These are phyloP conservation scores for Cruciata laevipes DNA, from an alignment of 257 asterid species.

Conservation along the genomic window DNA sequence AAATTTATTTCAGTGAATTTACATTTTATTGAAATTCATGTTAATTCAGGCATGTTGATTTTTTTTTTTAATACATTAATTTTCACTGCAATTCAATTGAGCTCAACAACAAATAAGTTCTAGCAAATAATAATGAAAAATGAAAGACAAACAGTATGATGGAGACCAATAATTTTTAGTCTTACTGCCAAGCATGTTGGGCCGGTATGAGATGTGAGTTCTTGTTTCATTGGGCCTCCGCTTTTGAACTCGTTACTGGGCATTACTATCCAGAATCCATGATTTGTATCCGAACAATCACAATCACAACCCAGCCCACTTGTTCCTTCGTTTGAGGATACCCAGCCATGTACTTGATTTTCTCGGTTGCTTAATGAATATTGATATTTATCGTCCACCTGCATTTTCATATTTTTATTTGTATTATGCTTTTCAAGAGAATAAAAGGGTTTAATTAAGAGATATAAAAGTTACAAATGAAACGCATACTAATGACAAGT, in stretches of 20 bases:
- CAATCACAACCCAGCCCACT: not conserved
- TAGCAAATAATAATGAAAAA: too few species aligned
- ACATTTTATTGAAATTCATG: too few species aligned
- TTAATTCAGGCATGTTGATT: too few species aligned
- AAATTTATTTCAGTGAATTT: too few species aligned
- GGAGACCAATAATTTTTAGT: too few species aligned
- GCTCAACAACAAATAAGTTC: too few species aligned
- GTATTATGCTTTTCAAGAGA: too few species aligned
- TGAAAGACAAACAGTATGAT: not conserved
- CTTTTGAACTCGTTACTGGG: slow-evolving; percentile 29
- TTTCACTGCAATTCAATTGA: too few species aligned
- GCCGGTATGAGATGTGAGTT: slow-evolving; percentile 35
- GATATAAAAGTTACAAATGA: too few species aligned
- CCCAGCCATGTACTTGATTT: slow-evolving; percentile 31
- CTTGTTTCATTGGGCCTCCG: slow-evolving; percentile 36
- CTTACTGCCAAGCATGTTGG: slow-evolving; percentile 24
- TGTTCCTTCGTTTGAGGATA: slow-evolving; percentile 7
- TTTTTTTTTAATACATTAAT: too few species aligned
- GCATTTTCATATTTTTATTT: not conserved
- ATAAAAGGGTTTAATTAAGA: too few species aligned
- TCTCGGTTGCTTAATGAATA: slow-evolving; percentile 24
- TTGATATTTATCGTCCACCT: slow-evolving; percentile 40
- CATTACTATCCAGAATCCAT: slow-evolving; percentile 33
- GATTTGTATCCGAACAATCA: not conserved
- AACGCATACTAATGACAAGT: too few species aligned